Percentiles rank a stretch among this genome's conserved stretches.
phyloP scores from a whole-genome alignment of 2,329 filamentous ascomycete species.

The Calonectria crousiana region DNA sequence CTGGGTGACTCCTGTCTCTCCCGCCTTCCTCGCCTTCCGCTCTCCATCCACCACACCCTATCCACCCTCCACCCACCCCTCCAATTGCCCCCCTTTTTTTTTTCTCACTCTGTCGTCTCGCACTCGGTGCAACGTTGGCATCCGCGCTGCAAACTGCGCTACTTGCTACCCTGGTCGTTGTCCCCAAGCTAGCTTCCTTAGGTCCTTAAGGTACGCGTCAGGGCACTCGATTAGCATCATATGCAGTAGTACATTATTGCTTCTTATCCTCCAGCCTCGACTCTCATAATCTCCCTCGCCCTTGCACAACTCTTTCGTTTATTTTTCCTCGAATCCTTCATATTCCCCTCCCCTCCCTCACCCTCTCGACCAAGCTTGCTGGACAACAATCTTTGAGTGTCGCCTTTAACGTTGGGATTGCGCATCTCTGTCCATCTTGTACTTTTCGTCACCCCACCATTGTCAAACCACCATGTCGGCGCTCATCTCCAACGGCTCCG shows the following conservation, averaged over 20 bases:
- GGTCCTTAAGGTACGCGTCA: constrained; percentile 15
- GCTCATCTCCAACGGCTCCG: constrained; percentile 49
- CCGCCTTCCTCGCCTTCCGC: constrained; percentile 7
- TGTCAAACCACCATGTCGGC: constrained; percentile 37
- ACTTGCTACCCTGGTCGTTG: constrained; percentile 8
- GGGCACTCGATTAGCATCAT: constrained; percentile 1
- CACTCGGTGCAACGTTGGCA: constrained; percentile 27
- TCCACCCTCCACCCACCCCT: neutral
- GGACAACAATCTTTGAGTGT: constrained; percentile 35
- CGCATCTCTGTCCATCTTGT: constrained; percentile 27
- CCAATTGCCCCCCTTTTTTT: constrained; percentile 27
- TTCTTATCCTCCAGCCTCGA: constrained; percentile 28
- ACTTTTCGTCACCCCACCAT: constrained; percentile 27
- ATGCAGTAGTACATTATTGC: constrained; percentile 2
- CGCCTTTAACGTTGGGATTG: constrained; percentile 38
- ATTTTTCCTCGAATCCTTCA: constrained; percentile 14
- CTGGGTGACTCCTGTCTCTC: neutral
- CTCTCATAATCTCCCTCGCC: constrained; percentile 19
- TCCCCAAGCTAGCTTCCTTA: constrained; percentile 9
- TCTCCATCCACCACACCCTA: neutral
- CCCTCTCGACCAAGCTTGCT: constrained; percentile 26
- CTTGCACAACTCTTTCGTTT: constrained; percentile 22
- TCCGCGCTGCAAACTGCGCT: constrained; percentile 22
- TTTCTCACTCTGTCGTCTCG: constrained; percentile 16
- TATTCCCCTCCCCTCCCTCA: constrained; percentile 24